These are phyloP conservation scores for Populus simonii DNA, from an alignment of 345 rosid genomes.

Conservation along the genomic window DNA sequence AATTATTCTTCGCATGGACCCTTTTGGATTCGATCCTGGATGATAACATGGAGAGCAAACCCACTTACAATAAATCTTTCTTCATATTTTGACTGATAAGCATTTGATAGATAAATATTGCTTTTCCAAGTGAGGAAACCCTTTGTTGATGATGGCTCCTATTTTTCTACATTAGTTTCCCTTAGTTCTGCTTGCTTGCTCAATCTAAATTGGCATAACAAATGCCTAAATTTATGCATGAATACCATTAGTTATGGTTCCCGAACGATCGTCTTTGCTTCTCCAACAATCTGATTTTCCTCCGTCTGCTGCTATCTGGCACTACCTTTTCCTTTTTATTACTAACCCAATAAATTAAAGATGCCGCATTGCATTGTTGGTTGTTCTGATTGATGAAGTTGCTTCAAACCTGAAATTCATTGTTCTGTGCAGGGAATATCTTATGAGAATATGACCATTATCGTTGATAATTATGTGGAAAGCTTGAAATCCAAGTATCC, in stretches of 20 bases:
- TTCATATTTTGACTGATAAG: background rate
- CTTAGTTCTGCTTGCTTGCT: background rate
- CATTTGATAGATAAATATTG: background rate
- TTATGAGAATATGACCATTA: slow-evolving; percentile 89
- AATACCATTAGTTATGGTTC: too few species aligned
- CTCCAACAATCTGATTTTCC: too few species aligned
- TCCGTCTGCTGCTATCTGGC: background rate
- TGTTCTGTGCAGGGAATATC: slow-evolving; percentile 66
- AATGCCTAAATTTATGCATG: background rate
- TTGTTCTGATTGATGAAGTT: background rate
- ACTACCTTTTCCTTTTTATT: background rate
- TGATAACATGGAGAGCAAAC: background rate
- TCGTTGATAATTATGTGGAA: slow-evolving; percentile 72
- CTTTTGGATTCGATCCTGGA: background rate
- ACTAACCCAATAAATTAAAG: background rate
- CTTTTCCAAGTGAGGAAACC: background rate
- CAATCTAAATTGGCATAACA: background rate
- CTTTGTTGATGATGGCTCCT: background rate
- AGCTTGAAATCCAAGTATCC: slow-evolving; percentile 72
- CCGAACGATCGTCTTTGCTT: too few species aligned
- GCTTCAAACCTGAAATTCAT: background rate
- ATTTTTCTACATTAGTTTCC: background rate
- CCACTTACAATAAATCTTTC: background rate
- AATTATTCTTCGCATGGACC: background rate
- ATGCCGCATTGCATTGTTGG: background rate